Percentiles rank a stretch among this genome's conserved stretches.
These are phyloP conservation scores for Chaetomiaceae sp. DNA, from an alignment of 2,329 filamentous ascomycete species.

Conservation along the genomic window DNA sequence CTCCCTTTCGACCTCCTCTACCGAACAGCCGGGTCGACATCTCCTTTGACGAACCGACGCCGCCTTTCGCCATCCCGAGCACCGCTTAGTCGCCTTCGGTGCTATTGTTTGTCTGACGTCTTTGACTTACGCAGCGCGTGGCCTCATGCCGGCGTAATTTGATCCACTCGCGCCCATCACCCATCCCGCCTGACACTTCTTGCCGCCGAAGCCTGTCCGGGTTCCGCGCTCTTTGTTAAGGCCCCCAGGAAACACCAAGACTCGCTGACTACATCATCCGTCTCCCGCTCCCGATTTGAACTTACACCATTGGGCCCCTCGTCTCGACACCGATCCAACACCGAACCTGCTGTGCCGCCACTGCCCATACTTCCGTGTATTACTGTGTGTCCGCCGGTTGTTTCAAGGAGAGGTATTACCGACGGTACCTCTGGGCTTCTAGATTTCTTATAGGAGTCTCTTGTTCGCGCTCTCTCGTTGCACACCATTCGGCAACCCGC, in stretches of 20 bases:
- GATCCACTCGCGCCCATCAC: not conserved
- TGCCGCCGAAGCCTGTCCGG: not conserved
- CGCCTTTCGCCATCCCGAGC: constrained; percentile 12
- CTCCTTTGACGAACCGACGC: constrained; percentile 3
- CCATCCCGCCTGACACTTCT: not conserved
- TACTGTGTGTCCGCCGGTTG: constrained; percentile 2
- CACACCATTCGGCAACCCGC: constrained; percentile 16
- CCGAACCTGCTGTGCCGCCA: constrained; percentile 8
- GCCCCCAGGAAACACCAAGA: not conserved
- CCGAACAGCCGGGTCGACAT: constrained; percentile 12
- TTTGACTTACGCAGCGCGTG: constrained; percentile 4
- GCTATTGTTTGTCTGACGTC: constrained; percentile 6
- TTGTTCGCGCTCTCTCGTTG: constrained; percentile 1
- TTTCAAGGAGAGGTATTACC: constrained; percentile 6
- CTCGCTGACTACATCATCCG: not conserved
- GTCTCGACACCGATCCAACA: not conserved
- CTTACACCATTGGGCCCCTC: not conserved
- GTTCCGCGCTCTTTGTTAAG: constrained; percentile 3
- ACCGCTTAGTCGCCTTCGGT: not conserved
- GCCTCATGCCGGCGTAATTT: not conserved
- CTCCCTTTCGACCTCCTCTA: constrained; percentile 3
- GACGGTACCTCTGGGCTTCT: constrained; percentile 4
- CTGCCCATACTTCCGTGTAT: constrained; percentile 9
- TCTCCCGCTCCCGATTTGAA: too few species aligned
- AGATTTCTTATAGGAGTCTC: constrained; percentile 1